Percentiles rank a stretch among this genome's conserved stretches.
These are phyloP conservation scores for Platanthera zijinensis DNA, from an alignment of 106 monocot genomes.

Conservation along the genomic window DNA sequence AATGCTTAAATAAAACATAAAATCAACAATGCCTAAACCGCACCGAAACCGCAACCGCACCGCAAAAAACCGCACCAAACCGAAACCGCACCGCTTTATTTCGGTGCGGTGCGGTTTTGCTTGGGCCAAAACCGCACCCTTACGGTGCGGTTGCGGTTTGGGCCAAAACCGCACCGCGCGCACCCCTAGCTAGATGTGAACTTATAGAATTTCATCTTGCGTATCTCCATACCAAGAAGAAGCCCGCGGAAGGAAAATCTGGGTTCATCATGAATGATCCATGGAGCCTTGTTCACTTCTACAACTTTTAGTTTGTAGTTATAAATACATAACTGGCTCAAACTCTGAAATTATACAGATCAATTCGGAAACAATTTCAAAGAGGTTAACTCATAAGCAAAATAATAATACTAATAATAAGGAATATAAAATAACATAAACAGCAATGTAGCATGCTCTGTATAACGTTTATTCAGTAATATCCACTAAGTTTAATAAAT, in stretches of 20 bases:
- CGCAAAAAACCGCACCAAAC: too few species aligned
- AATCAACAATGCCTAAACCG: too few species aligned
- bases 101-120: too few species aligned
- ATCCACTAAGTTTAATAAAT: background rate
- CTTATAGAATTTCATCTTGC: background rate
- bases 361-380: constrained; percentile 13
- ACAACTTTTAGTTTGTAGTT: constrained; percentile 75
- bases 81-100: too few species aligned
- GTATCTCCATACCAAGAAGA: constrained; percentile 65
- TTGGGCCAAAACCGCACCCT: too few species aligned
- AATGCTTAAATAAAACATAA: too few species aligned
- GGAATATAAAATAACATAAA: background rate
- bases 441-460: background rate
- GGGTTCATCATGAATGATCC: constrained; percentile 92
- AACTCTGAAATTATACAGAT: constrained; percentile 51
- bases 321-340: constrained; percentile 87
- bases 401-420: background rate
- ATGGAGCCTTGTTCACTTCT: constrained; percentile 78
- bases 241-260: constrained; percentile 91
- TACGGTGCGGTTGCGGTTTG: too few species aligned
- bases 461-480: background rate
- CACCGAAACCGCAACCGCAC: too few species aligned
- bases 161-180: too few species aligned
- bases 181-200: background rate
- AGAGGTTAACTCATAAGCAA: background rate